Evolutionary conservation across 768 basidiomycete genomes (phyloP), one percentile per base, ranked within the genome.

Genomic region (Lyophyllum atratum): DNA sequence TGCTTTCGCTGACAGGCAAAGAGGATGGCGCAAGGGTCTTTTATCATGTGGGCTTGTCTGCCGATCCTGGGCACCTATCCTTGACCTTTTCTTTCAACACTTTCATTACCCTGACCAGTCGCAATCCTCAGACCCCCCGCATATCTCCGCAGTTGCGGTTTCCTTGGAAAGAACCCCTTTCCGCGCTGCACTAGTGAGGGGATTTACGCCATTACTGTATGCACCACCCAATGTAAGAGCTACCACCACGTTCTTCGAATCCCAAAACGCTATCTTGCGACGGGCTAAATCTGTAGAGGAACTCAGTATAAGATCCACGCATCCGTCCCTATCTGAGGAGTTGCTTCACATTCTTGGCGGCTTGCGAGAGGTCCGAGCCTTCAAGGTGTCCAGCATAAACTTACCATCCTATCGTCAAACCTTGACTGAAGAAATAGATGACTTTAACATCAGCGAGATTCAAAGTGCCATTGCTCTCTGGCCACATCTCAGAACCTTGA

Each of bases 191-290:
- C 19, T 19, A 10, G 10, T 40, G 7, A 4, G 10, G 19, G n/a
- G 10, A 40, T 40, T n/a, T 40, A 4, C 17, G n/a, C 39, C n/a
- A 4, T 40, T 15, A 15, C 5, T 40, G n/a, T 40, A n/a, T 40
- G n/a, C 4, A 10, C 7, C 4, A 19, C 39, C 17, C 34, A 5
- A 12, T 37, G 11, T 14, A 14, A 14, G 11, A 14, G 34, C 14
- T 37, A 15, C 14, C 34, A 37, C 3, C 4, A 15, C 49, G 15
- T 33, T 19, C 9, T 49, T 29, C 19, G 33, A 28, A 4, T 24
- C 54, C n/a, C 54, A 43, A 25, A 49, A 40, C 21, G 22, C 54
- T 12, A 55, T 49, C 37, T n/a, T 48, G 26, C 44, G 9, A 37
- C 44, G 31, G 9, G 21, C 24, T 10, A 39, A 25, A 9, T 19